phyloP scores from a whole-genome alignment of 2,329 filamentous ascomycete species.

The Fusarium neocosmosporiellum region DNA sequence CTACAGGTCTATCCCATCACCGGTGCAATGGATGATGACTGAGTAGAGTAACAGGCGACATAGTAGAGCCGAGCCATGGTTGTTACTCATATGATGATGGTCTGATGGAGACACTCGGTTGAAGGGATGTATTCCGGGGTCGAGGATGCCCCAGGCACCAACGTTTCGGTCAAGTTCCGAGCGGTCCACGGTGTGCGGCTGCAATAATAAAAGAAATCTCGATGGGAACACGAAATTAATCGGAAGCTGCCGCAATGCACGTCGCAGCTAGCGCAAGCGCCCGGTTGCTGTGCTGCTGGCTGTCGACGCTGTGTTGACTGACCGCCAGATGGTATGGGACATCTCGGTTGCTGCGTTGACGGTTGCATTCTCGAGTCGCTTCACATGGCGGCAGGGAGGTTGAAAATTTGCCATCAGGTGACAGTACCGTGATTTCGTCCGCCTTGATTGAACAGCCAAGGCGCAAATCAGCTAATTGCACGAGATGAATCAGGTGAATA shows the following conservation, averaged over 20 bases:
- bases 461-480: neutral
- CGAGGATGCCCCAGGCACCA: slow-evolving; percentile 23
- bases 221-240: neutral
- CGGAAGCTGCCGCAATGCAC: slow-evolving; percentile 10
- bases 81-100: slow-evolving; percentile 34
- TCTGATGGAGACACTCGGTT: slow-evolving; percentile 22
- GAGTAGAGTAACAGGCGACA: slow-evolving; percentile 17
- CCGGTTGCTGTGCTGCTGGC: neutral
- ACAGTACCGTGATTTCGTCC: neutral
- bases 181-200: slow-evolving; percentile 11
- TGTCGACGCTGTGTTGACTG: slow-evolving; percentile 4
- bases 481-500: neutral
- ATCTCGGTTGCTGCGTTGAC: slow-evolving; percentile 3
- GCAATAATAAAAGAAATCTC: neutral
- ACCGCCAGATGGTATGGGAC: neutral
- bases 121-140: slow-evolving; percentile 22
- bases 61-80: slow-evolving; percentile 22
- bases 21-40: slow-evolving; percentile 4
- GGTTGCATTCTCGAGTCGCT: neutral
- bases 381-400: slow-evolving; percentile 6
- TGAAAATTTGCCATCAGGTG: slow-evolving; percentile 14
- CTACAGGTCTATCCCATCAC: slow-evolving; percentile 9
- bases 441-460: neutral
- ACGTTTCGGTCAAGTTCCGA: slow-evolving; percentile 33
- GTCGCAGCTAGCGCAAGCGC: slow-evolving; percentile 1